Evolutionary conservation across 2,329 filamentous ascomycete genomes (phyloP).

Genomic region (Colletotrichum graminicola): DNA sequence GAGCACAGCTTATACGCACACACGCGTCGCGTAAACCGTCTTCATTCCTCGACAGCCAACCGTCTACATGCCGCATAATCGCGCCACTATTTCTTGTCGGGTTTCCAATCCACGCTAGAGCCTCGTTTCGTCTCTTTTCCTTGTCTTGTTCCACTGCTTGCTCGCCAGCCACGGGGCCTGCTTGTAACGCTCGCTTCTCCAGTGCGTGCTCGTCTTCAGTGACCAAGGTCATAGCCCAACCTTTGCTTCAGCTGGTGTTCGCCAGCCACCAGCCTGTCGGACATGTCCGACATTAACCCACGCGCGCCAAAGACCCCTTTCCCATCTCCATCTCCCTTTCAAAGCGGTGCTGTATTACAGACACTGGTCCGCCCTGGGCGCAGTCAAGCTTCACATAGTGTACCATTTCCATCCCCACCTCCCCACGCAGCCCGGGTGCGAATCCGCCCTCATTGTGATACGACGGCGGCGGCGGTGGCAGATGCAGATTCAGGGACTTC

Average conservation of each 20-base stretch:
- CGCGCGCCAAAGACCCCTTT: not conserved
- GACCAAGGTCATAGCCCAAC: constrained; percentile 11
- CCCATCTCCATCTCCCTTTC: constrained; percentile 18
- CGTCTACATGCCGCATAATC: constrained; percentile 34
- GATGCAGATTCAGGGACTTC: constrained; percentile 24
- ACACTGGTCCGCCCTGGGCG: constrained; percentile 19
- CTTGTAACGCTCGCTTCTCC: not conserved
- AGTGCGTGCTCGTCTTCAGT: not conserved
- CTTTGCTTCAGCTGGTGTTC: not conserved
- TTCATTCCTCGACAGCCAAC: constrained; percentile 15
- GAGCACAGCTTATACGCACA: not conserved
- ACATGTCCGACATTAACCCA: constrained; percentile 1
- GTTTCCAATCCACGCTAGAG: constrained; percentile 32
- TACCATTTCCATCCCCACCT: constrained; percentile 12
- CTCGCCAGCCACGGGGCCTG: constrained; percentile 13
- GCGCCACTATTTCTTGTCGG: constrained; percentile 34
- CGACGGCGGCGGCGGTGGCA: not conserved
- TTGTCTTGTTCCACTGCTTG: not conserved
- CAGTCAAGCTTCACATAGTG: constrained; percentile 12
- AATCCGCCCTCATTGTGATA: constrained; percentile 19
- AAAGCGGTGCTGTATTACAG: constrained; percentile 6
- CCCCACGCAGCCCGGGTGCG: constrained; percentile 19
- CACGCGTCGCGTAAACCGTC: constrained; percentile 6
- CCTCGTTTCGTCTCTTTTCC: constrained; percentile 32
- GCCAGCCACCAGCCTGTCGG: constrained; percentile 4